Evolutionary conservation across 257 asterid genomes (phyloP), one percentile per base, ranked within the genome.

Genomic region (Galeopsis tetrahit): DNA sequence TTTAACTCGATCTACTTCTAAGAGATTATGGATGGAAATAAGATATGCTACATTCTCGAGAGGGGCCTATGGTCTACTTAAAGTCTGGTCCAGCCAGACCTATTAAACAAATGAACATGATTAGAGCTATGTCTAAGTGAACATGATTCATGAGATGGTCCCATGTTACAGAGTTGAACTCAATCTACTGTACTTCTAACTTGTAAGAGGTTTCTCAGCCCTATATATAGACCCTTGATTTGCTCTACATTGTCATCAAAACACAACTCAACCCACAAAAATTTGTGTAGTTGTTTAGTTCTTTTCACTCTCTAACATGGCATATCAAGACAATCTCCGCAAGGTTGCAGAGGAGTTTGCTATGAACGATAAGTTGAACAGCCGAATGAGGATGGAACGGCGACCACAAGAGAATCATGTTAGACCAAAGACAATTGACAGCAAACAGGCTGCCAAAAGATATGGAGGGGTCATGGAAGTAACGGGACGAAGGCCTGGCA

Each of bases 201-300:
- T 44, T 10, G 4, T 46, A 31, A 70, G 68, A 71, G 49, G 60
- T 66, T 43, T 48, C 64, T 58, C 36, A 58, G 5, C 61, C 52
- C 78, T 78, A 73, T 78, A 72, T 28, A 71, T 60, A 46, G 34
- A 55, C 34, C 61, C 35, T 7, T 7, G 35, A 55, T 55, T 55
- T 55, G 61, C n/a, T 17, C 6, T 8, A 28, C 11, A 55, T 55
- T 55, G 28, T n/a, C 28, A 49, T 4, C 21, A 49, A 49, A 49
- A n/a, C 56, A 49, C 28, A 49, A 5, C 9, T 5, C 15, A 6
- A n/a, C 52, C 52, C 52, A 48, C 55, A 48, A 48, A 48, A 48
- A n/a, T 2, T 48, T 4, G 55, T 13, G 7, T 48, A 48, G 21
- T n/a, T 48, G 2, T 13, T 10, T 11, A 46, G 6, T 46, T 46